Conservation (phyloP, 306 rosid genomes). For the Cicer bijugum region DNA sequence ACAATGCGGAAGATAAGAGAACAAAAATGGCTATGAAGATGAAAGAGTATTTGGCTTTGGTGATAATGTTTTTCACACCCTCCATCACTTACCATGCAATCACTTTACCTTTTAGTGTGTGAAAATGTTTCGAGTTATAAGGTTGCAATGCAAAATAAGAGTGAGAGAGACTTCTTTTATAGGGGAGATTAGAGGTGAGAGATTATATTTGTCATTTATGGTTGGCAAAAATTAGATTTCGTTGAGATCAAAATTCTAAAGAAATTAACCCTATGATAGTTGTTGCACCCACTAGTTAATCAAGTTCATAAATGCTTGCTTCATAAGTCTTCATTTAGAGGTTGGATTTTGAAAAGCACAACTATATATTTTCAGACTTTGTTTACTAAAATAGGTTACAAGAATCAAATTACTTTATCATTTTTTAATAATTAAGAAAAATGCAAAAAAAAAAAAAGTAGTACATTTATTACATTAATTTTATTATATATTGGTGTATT, state of each 20-base stretch:
- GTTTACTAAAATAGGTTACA: neutral
- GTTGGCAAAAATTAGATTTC: slow-evolving; percentile 73
- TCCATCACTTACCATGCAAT: slow-evolving; percentile 42
- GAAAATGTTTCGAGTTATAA: neutral
- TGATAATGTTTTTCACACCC: slow-evolving; percentile 14
- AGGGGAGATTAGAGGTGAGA: slow-evolving; percentile 7
- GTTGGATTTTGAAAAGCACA: slow-evolving; percentile 41
- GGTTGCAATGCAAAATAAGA: slow-evolving; percentile 39
- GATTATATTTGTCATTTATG: slow-evolving; percentile 45
- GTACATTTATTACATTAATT: no score
- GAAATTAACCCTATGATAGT: slow-evolving; percentile 59
- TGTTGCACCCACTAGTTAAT: slow-evolving; percentile 88
- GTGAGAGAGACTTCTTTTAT: slow-evolving; percentile 48
- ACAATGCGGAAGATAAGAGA: slow-evolving; percentile 60
- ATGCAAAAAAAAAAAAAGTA: no score
- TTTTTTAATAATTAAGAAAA: no score
- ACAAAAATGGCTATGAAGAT: slow-evolving; percentile 52
- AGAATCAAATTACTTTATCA: no score
- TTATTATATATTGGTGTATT: no score
- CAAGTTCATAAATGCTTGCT: slow-evolving; percentile 56
- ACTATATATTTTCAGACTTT: slow-evolving; percentile 17
- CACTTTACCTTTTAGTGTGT: neutral
- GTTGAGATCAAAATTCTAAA: slow-evolving; percentile 49
- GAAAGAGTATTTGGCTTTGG: slow-evolving; percentile 33
- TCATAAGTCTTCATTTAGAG: slow-evolving; percentile 51